These are phyloP conservation scores for Vigna radiata DNA, from an alignment of 306 rosid species.

Conservation along the genomic window DNA sequence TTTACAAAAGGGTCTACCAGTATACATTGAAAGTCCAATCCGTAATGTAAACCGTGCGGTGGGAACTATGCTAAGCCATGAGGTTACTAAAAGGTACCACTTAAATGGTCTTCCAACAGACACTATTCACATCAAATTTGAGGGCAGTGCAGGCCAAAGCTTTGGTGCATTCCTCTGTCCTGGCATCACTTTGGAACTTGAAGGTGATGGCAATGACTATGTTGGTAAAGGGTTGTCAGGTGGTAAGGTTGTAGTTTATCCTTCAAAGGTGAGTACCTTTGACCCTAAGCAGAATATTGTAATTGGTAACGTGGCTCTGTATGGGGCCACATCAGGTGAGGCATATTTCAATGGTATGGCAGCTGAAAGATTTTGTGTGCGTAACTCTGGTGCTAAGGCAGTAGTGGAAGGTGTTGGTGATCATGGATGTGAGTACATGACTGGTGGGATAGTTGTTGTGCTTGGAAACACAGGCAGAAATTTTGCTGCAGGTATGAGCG, in stretches of 20 bases:
- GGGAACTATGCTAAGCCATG: slow-evolving; percentile 26
- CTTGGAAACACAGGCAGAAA: slow-evolving; percentile 27
- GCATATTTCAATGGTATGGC: slow-evolving; percentile 32
- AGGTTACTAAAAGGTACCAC: background rate
- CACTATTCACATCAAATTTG: slow-evolving; percentile 15
- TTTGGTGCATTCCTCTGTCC: slow-evolving; percentile 25
- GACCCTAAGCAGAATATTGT: slow-evolving; percentile 22
- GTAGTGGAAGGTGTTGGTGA: slow-evolving; percentile 30
- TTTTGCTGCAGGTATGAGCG: slow-evolving; percentile 26
- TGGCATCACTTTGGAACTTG: slow-evolving; percentile 19
- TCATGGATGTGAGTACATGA: slow-evolving; percentile 30
- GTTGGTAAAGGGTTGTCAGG: slow-evolving; percentile 26
- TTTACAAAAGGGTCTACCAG: slow-evolving; percentile 21
- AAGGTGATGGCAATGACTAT: slow-evolving; percentile 22
- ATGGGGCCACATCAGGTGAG: slow-evolving; percentile 24
- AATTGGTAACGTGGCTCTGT: slow-evolving; percentile 29
- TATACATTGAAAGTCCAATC: slow-evolving; percentile 22
- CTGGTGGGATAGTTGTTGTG: slow-evolving; percentile 19
- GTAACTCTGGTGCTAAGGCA: slow-evolving; percentile 19
- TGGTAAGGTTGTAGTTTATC: slow-evolving; percentile 18
- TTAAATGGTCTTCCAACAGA: slow-evolving; percentile 24
- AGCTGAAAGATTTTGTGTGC: slow-evolving; percentile 27
- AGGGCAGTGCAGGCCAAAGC: slow-evolving; percentile 23
- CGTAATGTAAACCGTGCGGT: slow-evolving; percentile 15
- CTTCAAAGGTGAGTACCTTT: slow-evolving; percentile 18